Conservation (phyloP, 2,329 filamentous ascomycete genomes). For the Penicillium vulpinum region DNA sequence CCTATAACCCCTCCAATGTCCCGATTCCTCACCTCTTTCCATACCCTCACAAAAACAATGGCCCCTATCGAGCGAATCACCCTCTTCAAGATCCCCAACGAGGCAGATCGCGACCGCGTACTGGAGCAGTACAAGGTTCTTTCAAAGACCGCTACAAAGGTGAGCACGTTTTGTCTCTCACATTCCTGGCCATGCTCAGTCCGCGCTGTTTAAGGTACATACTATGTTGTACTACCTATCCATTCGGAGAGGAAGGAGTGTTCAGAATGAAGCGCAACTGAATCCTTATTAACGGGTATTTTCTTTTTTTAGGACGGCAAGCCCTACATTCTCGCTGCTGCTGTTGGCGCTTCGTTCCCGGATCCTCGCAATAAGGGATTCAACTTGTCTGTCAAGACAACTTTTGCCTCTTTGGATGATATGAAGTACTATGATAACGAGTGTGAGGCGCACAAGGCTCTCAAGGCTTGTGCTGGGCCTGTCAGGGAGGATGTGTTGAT, state of each 20-base stretch:
- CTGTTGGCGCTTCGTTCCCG: constrained; percentile 55
- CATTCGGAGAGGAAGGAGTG: not conserved
- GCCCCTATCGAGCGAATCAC: constrained; percentile 52
- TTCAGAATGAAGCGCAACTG: not conserved
- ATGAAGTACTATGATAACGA: constrained; percentile 69
- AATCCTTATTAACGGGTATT: not conserved
- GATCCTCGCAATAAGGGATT: constrained; percentile 65
- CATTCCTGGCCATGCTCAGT: not conserved
- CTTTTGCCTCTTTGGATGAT: constrained; percentile 65
- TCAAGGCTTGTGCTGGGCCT: constrained; percentile 41
- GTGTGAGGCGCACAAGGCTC: constrained; percentile 55
- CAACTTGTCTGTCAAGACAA: constrained; percentile 63
- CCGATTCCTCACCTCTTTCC: not conserved
- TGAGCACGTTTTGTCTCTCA: constrained; percentile 20
- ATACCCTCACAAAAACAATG: constrained; percentile 26
- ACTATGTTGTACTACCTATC: not conserved
- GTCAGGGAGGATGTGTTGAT: constrained; percentile 40
- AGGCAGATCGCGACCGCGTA: constrained; percentile 45
- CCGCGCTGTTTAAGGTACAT: not conserved
- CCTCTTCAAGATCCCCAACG: constrained; percentile 55
- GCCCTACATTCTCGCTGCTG: constrained; percentile 65
- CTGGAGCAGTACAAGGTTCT: constrained; percentile 49
- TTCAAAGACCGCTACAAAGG: constrained; percentile 47
- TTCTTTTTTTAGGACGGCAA: constrained; percentile 60
- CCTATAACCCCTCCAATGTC: not conserved